Evolutionary conservation across 768 basidiomycete genomes (phyloP).

Genomic region (Amanita jacksonii): DNA sequence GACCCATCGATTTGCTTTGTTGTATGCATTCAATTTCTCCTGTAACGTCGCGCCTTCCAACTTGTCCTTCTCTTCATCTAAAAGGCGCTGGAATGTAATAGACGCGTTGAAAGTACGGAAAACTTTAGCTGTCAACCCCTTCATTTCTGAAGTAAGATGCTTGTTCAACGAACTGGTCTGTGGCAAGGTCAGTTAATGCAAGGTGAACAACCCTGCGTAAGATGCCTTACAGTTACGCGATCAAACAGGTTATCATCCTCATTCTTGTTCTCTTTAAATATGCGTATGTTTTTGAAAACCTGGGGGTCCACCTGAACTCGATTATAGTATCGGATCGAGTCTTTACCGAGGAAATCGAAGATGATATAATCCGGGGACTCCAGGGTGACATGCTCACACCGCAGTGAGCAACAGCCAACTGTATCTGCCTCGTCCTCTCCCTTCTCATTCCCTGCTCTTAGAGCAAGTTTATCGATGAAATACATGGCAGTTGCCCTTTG

Average conservation of each 20-base stretch:
- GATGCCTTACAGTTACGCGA: slow-evolving; percentile 75
- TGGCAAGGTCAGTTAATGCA: slow-evolving; percentile 13
- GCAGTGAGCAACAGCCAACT: slow-evolving; percentile 95
- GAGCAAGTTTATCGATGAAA: slow-evolving; percentile 93
- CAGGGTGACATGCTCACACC: slow-evolving; percentile 93
- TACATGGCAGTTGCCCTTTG: slow-evolving; percentile 99
- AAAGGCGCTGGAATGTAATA: slow-evolving; percentile 84
- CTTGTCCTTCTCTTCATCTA: slow-evolving; percentile 48
- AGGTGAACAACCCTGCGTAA: slow-evolving; percentile 6
- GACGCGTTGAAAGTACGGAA: slow-evolving; percentile 99
- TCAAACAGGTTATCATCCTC: slow-evolving; percentile 89
- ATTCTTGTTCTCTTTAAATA: slow-evolving; percentile 91
- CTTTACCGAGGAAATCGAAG: slow-evolving; percentile 98
- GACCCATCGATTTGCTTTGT: slow-evolving; percentile 93
- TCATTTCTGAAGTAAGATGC: slow-evolving; percentile 90
- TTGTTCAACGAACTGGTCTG: slow-evolving; percentile 86
- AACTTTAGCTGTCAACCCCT: slow-evolving; percentile 96
- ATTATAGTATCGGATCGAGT: slow-evolving; percentile 96
- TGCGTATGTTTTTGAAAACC: slow-evolving; percentile 95
- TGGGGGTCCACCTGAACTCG: slow-evolving; percentile 82
- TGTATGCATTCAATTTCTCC: slow-evolving; percentile 96
- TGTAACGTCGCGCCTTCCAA: slow-evolving; percentile 65
- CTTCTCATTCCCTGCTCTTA: slow-evolving; percentile 99
- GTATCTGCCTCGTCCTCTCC: slow-evolving; percentile 99
- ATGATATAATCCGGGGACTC: slow-evolving; percentile 79